These are phyloP conservation scores for Colletotrichum destructivum DNA, from an alignment of 2,329 filamentous ascomycete species.

Conservation along the genomic window DNA sequence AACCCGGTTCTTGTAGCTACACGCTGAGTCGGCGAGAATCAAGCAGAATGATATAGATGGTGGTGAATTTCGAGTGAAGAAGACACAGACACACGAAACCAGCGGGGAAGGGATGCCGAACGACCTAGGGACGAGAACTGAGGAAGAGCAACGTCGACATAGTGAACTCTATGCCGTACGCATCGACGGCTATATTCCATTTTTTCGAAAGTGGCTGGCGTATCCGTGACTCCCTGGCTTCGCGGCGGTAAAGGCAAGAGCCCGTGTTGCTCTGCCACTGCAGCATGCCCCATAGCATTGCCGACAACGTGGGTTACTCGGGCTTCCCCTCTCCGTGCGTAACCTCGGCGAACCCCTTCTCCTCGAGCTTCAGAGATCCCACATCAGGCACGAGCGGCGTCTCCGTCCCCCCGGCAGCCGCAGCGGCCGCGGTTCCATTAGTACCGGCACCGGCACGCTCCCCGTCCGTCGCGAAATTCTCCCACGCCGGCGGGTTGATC, in stretches of 20 bases:
- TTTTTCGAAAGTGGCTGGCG: neutral
- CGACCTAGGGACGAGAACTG: too few relatives aligned
- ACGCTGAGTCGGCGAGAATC: neutral
- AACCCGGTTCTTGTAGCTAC: too few relatives aligned
- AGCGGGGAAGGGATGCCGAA: neutral
- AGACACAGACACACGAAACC: neutral
- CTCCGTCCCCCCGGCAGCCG: slow-evolving; percentile 62
- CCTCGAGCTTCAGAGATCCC: slow-evolving; percentile 65
- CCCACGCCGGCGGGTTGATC: slow-evolving; percentile 79
- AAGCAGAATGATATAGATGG: neutral
- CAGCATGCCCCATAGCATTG: neutral
- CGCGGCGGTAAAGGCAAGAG: neutral
- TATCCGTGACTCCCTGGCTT: neutral
- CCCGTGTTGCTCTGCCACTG: too few relatives aligned
- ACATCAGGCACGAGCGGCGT: slow-evolving; percentile 65
- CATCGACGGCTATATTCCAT: neutral
- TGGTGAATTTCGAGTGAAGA: neutral
- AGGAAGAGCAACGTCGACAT: neutral
- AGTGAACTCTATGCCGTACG: too few relatives aligned
- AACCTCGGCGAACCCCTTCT: slow-evolving; percentile 66
- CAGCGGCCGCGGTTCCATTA: slow-evolving; percentile 49
- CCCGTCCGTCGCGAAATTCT: slow-evolving; percentile 60
- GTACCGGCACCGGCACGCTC: neutral
- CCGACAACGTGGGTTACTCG: neutral
- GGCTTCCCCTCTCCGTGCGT: slow-evolving; percentile 49